phyloP scores from a whole-genome alignment of 1,284 basidiomycete genomes.

The Heliocybe sulcata region DNA sequence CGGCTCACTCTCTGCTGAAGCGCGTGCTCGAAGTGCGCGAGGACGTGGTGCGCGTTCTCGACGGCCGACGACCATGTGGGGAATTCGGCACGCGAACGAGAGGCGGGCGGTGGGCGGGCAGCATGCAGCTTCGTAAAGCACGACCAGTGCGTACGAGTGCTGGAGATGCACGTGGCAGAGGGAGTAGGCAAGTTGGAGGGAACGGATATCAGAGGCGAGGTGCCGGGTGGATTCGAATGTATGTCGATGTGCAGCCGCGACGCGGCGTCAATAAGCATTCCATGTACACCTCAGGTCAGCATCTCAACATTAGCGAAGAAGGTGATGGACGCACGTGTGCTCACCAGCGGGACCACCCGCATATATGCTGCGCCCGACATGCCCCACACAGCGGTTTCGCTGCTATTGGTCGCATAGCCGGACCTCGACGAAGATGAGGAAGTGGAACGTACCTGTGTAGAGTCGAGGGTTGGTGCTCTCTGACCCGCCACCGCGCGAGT shows the following conservation, averaged over 20 bases:
- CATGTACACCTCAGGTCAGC: too few relatives aligned
- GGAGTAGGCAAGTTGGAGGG: slow-evolving; percentile 3
- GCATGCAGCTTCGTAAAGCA: neutral
- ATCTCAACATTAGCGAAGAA: too few relatives aligned
- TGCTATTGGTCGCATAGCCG: slow-evolving; percentile 3
- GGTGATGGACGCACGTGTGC: neutral
- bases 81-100: neutral
- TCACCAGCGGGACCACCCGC: slow-evolving; percentile 10
- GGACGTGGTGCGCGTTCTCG: neutral
- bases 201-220: slow-evolving; percentile 5
- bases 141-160: neutral
- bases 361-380: slow-evolving; percentile 12
- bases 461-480: too few relatives aligned
- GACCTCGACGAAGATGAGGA: slow-evolving; percentile 8
- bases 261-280: too few relatives aligned
- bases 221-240: slow-evolving; percentile 6
- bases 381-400: neutral
- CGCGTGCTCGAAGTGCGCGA: neutral
- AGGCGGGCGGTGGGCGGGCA: neutral
- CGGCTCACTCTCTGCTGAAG: neutral
- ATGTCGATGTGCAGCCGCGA: too few relatives aligned
- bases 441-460: too few relatives aligned
- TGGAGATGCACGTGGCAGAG: neutral
- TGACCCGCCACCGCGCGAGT: slow-evolving; percentile 65
- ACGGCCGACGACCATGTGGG: neutral